Conservation (phyloP, 2,329 filamentous ascomycete genomes). For the Penicillium corylophilum region DNA sequence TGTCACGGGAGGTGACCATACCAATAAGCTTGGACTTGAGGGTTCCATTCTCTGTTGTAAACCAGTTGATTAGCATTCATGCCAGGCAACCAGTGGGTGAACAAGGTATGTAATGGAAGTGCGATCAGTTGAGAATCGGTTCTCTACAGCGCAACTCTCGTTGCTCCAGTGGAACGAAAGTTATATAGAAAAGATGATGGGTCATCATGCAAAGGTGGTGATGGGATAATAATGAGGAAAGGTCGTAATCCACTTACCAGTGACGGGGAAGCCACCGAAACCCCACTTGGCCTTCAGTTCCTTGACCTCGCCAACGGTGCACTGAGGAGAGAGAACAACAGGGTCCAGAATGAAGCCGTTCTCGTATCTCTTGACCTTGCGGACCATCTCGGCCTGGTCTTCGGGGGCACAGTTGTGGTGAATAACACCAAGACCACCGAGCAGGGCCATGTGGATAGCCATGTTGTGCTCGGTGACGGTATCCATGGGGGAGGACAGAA, state of each 20-base stretch:
- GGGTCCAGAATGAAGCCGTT: conserved; percentile 98
- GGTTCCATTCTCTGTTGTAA: conserved; percentile 73
- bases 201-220: conserved; percentile 63
- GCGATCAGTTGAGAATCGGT: conserved; percentile 52
- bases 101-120: conserved; percentile 7
- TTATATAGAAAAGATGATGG: conserved; percentile 69
- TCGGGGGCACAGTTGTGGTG: conserved; percentile 99
- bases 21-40: conserved; percentile 94
- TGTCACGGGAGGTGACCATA: conserved; percentile 96
- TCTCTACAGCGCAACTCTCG: conserved; percentile 82
- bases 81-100: conserved; percentile 1
- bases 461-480: conserved; percentile 99
- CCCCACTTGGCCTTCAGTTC: conserved; percentile 96
- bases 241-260: conserved; percentile 66
- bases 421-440: conserved; percentile 71
- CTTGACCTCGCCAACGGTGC: conserved; percentile 87
- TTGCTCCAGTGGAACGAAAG: conserved; percentile 99
- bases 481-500: conserved; percentile 98
- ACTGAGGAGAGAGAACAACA: conserved; percentile 81
- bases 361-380: conserved; percentile 98
- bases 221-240: conserved; percentile 17
- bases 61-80: conserved; percentile 19
- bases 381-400: conserved; percentile 96
- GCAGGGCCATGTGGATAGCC: conserved; percentile 80
- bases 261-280: conserved; percentile 97